These are phyloP conservation scores for Globisporangium apiculatum DNA, from an alignment of 352 stramenopile genomes.

Conservation along the genomic window DNA sequence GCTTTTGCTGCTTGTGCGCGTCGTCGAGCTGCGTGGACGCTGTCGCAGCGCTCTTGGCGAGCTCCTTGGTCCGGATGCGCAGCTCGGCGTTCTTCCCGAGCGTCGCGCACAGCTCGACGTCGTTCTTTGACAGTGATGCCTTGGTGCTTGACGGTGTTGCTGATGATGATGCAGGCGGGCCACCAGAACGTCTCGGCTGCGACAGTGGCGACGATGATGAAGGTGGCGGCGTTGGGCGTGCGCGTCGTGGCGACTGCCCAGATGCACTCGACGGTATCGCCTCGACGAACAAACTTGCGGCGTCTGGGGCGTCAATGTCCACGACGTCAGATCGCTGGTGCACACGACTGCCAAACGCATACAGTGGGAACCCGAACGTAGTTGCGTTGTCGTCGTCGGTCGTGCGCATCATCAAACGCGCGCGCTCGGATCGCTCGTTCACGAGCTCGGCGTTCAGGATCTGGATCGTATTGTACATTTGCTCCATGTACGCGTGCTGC, in stretches of 20 bases:
- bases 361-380: constrained; percentile 16
- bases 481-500: constrained; percentile 63
- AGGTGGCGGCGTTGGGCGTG: constrained; percentile 11
- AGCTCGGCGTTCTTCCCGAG: constrained; percentile 63
- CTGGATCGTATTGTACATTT: constrained; percentile 63
- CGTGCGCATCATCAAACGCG: constrained; percentile 6
- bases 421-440: constrained; percentile 26
- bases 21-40: constrained; percentile 36
- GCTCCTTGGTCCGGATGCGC: constrained; percentile 42
- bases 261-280: background rate
- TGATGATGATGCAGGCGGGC: no score
- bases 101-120: constrained; percentile 48
- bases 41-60: constrained; percentile 43
- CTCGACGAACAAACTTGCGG: background rate
- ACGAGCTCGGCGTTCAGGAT: constrained; percentile 39
- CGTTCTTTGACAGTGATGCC: constrained; percentile 22
- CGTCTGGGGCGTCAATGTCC: constrained; percentile 1
- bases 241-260: background rate
- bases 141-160: background rate
- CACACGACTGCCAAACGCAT: constrained; percentile 5
- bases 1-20: constrained; percentile 51
- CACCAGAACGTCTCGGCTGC: no score
- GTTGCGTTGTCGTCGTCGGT: constrained; percentile 17
- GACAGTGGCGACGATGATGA: constrained; percentile 10
- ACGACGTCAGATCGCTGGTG: background rate